A percentile compares a stretch with the other conserved stretches of the same genome.
Conservation (phyloP, 495 filamentous ascomycete species). For the Oleoguttula mirabilis region DNA sequence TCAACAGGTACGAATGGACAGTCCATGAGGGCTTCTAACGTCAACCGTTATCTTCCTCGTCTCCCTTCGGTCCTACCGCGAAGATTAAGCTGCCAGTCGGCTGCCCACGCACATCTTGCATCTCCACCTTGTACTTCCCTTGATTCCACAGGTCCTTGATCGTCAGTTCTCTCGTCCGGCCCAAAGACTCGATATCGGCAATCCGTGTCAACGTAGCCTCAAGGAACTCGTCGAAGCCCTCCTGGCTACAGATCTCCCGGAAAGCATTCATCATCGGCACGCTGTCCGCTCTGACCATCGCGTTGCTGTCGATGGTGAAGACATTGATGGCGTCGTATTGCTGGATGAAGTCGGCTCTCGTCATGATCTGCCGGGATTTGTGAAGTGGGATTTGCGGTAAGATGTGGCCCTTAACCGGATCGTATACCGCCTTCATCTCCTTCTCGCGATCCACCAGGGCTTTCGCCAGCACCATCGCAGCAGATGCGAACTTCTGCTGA, state of each 20-base stretch:
- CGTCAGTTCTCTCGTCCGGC: constrained; percentile 79
- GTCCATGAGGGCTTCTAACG: no score
- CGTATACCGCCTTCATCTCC: constrained; percentile 51
- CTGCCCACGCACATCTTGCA: constrained; percentile 40
- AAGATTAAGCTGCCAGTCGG: constrained; percentile 27
- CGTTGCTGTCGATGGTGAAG: constrained; percentile 82
- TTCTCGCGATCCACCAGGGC: constrained; percentile 71
- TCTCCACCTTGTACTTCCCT: constrained; percentile 64
- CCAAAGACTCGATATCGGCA: constrained; percentile 79
- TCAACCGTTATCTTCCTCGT: no score
- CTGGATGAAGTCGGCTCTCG: constrained; percentile 85
- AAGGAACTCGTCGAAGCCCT: constrained; percentile 69
- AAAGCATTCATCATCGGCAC: constrained; percentile 96
- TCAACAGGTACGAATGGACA: no score
- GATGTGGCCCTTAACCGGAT: constrained; percentile 55
- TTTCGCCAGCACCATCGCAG: constrained; percentile 86
- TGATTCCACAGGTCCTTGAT: constrained; percentile 71
- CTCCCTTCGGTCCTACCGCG: no score
- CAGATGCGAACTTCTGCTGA: constrained; percentile 90
- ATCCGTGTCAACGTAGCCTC: constrained; percentile 76
- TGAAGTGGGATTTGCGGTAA: constrained; percentile 76
- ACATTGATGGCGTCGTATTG: constrained; percentile 86
- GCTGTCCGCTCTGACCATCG: constrained; percentile 81
- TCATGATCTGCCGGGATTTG: constrained; percentile 84
- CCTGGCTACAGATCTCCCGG: constrained; percentile 56